Conservation (phyloP, 768 basidiomycete genomes). For the Chiua virens region DNA sequence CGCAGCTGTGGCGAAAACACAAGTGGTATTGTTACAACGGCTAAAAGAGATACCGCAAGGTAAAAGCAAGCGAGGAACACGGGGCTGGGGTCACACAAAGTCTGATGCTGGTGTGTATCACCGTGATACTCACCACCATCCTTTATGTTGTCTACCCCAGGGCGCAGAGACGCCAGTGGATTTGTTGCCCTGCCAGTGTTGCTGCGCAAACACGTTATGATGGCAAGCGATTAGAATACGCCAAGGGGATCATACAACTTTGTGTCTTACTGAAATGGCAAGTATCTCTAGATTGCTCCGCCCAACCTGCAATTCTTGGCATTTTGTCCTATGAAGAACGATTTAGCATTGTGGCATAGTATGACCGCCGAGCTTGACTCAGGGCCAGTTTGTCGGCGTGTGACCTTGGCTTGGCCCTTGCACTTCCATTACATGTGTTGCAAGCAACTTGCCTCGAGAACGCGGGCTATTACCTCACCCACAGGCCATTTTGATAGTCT, state of each 20-base stretch:
- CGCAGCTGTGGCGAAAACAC: not conserved
- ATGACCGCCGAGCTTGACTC: not conserved
- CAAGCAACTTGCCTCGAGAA: not conserved
- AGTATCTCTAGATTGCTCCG: no score
- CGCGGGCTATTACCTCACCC: slow-evolving; percentile 11
- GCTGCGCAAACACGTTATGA: not conserved
- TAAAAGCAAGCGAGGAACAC: not conserved
- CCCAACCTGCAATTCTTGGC: slow-evolving; percentile 17
- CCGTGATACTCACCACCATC: not conserved
- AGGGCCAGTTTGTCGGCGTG: not conserved
- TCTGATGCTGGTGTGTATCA: no score
- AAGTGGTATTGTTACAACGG: not conserved
- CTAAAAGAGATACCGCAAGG: not conserved
- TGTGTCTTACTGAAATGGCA: not conserved
- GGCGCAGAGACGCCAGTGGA: not conserved
- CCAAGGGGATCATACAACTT: not conserved
- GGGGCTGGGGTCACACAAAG: not conserved
- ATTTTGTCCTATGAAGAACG: slow-evolving; percentile 8
- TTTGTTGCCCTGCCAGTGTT: not conserved
- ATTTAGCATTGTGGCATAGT: not conserved
- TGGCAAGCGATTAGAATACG: slow-evolving; percentile 1
- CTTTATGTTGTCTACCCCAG: slow-evolving; percentile 7
- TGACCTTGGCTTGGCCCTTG: not conserved
- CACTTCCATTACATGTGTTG: not conserved
- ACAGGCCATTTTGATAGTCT: not conserved